Evolutionary conservation across 2,329 filamentous ascomycete species (phyloP).

Genomic region (Sclerotinia nivalis): DNA sequence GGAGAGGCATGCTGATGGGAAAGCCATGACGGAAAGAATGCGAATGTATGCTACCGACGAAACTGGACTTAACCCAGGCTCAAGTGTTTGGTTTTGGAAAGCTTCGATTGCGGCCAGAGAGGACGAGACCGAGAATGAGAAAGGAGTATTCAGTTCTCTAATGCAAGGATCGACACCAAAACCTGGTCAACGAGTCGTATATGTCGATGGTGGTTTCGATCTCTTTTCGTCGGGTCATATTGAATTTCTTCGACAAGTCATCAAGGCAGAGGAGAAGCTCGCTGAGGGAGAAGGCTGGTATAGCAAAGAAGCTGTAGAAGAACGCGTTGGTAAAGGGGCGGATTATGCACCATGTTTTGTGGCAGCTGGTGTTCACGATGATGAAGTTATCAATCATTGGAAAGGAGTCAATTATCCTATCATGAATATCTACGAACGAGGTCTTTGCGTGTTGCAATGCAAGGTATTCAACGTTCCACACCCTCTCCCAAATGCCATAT

Average conservation of each 20-base stretch:
- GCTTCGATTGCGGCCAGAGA: conserved; percentile 46
- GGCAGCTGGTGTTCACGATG: conserved; percentile 92
- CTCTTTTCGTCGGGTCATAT: conserved; percentile 97
- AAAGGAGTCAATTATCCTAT: conserved; percentile 98
- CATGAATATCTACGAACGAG: conserved; percentile 98
- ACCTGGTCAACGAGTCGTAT: conserved; percentile 82
- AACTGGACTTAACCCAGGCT: conserved; percentile 74
- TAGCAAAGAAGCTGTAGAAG: conserved; percentile 59
- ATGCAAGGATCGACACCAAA: conserved; percentile 70
- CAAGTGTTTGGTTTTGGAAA: conserved; percentile 83
- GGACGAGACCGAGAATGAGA: conserved; percentile 53
- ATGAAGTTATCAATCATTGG: conserved; percentile 92
- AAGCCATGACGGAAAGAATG: conserved; percentile 75
- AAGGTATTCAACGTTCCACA: conserved; percentile 56
- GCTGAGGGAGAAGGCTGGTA: conserved; percentile 74
- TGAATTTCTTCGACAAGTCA: conserved; percentile 82
- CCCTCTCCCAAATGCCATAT: neutral
- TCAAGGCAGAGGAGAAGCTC: conserved; percentile 68
- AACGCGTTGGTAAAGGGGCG: conserved; percentile 62
- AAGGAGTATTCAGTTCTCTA: conserved; percentile 65
- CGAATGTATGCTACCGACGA: conserved; percentile 85
- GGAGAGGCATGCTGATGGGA: conserved; percentile 64
- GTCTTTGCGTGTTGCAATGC: conserved; percentile 93
- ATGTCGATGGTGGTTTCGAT: conserved; percentile 96
- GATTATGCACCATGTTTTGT: conserved; percentile 84